A percentile compares a stretch with the other conserved stretches of the same genome.
phyloP scores from a whole-genome alignment of 176 grass and related monocot genomes.

The Cenchrus americanus region DNA sequence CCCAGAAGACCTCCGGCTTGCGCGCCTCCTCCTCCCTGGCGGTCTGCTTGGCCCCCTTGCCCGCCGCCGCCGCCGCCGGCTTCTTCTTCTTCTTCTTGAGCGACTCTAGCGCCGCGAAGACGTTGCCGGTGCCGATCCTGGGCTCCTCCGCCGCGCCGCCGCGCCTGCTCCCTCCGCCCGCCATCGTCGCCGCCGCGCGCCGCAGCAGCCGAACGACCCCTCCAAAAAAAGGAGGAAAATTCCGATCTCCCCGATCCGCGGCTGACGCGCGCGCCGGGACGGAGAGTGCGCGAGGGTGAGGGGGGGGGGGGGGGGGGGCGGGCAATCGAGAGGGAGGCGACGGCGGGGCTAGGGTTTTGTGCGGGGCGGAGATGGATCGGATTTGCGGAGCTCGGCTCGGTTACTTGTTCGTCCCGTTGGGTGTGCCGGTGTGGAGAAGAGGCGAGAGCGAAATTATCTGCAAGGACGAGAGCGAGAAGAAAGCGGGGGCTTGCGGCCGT shows the following conservation, averaged over 20 bases:
- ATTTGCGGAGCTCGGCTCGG: conserved; percentile 6
- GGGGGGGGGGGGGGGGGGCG: too few relatives aligned
- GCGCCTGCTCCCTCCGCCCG: conserved; percentile 69
- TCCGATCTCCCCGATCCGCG: conserved; percentile 38
- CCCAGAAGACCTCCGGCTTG: conserved; percentile 65
- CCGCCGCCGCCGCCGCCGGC: not conserved
- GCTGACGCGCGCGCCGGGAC: not conserved
- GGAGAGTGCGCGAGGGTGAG: not conserved
- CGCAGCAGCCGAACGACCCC: not conserved
- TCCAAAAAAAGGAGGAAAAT: not conserved
- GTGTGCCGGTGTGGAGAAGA: not conserved
- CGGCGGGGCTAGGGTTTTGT: conserved; percentile 25
- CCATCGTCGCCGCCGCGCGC: conserved; percentile 43
- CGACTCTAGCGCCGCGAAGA: conserved; percentile 87
- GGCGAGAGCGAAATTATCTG: not conserved
- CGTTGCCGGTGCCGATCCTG: conserved; percentile 78
- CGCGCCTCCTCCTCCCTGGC: conserved; percentile 24
- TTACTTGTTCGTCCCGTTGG: not conserved
- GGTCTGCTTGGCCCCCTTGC: conserved; percentile 41
- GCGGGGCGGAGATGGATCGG: not conserved
- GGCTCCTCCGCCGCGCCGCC: conserved; percentile 55
- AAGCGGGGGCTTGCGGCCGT: not conserved
- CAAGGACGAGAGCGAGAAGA: not conserved
- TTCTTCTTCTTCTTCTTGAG: conserved; percentile 96
- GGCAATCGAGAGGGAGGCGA: not conserved